Percentiles rank a stretch among this genome's conserved stretches.
Conservation (phyloP, 2,329 filamentous ascomycete genomes). For the Pseudogymnoascus sp. region DNA sequence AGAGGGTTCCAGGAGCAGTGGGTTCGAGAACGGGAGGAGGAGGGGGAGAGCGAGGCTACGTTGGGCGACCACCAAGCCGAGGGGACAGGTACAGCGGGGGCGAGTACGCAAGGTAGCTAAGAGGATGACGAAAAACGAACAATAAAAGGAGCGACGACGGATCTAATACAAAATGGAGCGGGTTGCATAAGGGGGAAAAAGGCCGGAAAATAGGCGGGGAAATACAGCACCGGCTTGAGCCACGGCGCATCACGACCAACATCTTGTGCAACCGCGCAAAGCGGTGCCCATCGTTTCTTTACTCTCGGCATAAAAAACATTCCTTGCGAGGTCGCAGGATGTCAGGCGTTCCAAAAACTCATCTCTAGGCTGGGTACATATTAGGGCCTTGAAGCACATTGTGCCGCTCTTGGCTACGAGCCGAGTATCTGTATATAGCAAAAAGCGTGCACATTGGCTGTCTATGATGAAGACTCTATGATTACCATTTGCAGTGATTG, state of each 20-base stretch:
- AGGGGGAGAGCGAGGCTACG: conserved; percentile 9
- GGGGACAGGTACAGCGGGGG: neutral
- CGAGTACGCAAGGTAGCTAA: neutral
- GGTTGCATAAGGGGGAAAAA: neutral
- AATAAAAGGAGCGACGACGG: neutral
- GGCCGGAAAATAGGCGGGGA: conserved; percentile 2
- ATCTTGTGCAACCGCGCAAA: neutral
- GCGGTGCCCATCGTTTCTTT: neutral
- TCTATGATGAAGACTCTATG: neutral
- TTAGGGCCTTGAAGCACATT: neutral
- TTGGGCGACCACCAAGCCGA: neutral
- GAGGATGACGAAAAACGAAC: neutral
- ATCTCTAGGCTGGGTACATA: neutral
- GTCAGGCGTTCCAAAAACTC: neutral
- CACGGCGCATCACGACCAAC: neutral
- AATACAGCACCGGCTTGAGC: conserved; percentile 5
- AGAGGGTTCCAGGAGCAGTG: conserved; percentile 47
- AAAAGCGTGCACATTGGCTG: conserved; percentile 1
- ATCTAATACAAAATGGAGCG: neutral
- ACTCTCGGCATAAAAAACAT: neutral
- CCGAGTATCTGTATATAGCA: conserved; percentile 1
- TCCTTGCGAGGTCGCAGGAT: conserved; percentile 7
- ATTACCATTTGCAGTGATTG: neutral
- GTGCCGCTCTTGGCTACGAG: neutral
- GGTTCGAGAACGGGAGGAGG: conserved; percentile 28